Evolutionary conservation across 2,329 filamentous ascomycete genomes (phyloP).

Genomic region (Acrocalymma vagum): DNA sequence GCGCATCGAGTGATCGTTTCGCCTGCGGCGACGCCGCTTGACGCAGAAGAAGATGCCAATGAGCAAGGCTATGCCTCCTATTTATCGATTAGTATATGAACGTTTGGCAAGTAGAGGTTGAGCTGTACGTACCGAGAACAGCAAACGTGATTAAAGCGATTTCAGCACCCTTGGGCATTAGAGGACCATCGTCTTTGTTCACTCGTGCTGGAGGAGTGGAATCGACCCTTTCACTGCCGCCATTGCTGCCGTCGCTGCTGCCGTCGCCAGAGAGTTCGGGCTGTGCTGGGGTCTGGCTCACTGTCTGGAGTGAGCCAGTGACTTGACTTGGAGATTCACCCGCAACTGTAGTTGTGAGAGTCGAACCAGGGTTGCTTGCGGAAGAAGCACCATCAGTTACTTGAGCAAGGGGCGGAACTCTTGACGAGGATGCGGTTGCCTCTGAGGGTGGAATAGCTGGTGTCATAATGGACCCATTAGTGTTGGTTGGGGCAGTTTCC

Average conservation of each 20-base stretch:
- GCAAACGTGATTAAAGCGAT: constrained; percentile 40
- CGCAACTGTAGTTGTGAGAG: neutral
- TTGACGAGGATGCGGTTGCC: neutral
- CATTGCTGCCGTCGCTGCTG: neutral
- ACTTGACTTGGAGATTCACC: neutral
- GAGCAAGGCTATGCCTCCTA: constrained; percentile 38
- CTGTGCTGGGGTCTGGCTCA: constrained; percentile 1
- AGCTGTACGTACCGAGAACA: constrained; percentile 33
- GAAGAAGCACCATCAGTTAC: neutral
- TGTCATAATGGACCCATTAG: too few relatives aligned
- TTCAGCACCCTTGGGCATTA: constrained; percentile 37
- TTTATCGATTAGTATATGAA: constrained; percentile 5
- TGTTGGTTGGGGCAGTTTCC: too few relatives aligned
- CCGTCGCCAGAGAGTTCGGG: constrained; percentile 6
- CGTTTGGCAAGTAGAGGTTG: neutral
- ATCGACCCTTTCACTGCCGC: neutral
- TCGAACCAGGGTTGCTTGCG: neutral
- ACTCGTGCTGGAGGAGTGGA: constrained; percentile 14
- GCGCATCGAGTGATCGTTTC: constrained; percentile 19
- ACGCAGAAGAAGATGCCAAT: constrained; percentile 29
- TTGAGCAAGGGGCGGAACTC: neutral
- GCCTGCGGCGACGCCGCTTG: constrained; percentile 31
- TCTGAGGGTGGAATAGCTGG: too few relatives aligned
- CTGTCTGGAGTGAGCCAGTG: neutral
- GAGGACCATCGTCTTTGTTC: constrained; percentile 7